A percentile compares a stretch with the other conserved stretches of the same genome.
These are phyloP conservation scores for Candida oleophila DNA, from an alignment of 805 yeast species.

Conservation along the genomic window DNA sequence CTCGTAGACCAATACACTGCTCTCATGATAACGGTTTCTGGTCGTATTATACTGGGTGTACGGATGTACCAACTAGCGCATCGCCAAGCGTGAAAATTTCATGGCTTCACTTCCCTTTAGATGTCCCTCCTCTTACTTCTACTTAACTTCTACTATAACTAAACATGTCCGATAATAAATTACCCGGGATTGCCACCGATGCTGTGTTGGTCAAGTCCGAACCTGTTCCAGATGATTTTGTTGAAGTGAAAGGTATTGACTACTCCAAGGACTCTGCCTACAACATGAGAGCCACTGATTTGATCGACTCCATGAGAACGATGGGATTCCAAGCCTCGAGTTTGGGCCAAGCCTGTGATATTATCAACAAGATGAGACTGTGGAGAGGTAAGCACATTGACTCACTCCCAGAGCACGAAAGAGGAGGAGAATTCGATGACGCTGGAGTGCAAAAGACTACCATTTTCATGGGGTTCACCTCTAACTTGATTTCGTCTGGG, in stretches of 20 bases:
- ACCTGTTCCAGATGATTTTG: slow-evolving; percentile 79
- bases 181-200: slow-evolving; percentile 78
- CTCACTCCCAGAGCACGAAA: slow-evolving; percentile 63
- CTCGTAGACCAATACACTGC: no score
- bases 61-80: no score
- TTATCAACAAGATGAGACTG: slow-evolving; percentile 84
- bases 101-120: no score
- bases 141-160: no score
- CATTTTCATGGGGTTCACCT: slow-evolving; percentile 93
- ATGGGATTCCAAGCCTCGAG: slow-evolving; percentile 98
- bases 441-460: slow-evolving; percentile 82
- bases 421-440: slow-evolving; percentile 74
- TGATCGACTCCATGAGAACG: slow-evolving; percentile 78
- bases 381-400: slow-evolving; percentile 87
- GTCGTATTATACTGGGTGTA: no score
- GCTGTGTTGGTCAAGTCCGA: slow-evolving; percentile 88
- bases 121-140: no score
- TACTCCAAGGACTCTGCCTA: slow-evolving; percentile 75
- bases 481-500: slow-evolving; percentile 93
- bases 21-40: no score
- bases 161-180: slow-evolving; percentile 11
- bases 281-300: slow-evolving; percentile 75
- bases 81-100: no score
- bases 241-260: slow-evolving; percentile 84
- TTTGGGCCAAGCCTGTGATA: slow-evolving; percentile 84